These are phyloP conservation scores for Termitomyces sp. DNA, from an alignment of 768 basidiomycete species.

Conservation along the genomic window DNA sequence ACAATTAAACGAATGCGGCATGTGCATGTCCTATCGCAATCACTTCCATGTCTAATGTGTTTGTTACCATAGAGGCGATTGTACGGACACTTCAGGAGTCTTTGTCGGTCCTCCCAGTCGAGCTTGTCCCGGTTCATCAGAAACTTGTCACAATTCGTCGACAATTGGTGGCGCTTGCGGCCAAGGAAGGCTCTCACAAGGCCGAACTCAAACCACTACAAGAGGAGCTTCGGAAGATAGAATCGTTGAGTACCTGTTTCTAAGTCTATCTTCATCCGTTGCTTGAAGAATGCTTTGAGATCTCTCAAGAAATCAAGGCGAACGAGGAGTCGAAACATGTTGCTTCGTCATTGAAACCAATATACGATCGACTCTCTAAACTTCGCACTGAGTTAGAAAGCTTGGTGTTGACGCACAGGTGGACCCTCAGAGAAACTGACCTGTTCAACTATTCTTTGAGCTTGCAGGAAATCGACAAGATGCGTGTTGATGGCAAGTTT, in stretches of 20 bases:
- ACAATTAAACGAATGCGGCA: constrained; percentile 90
- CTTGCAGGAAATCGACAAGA: constrained; percentile 93
- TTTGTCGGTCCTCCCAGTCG: constrained; percentile 81
- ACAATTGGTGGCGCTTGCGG: constrained; percentile 83
- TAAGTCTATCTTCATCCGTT: constrained; percentile 37
- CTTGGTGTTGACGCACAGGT: constrained; percentile 91
- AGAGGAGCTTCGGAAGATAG: constrained; percentile 93
- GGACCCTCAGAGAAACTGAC: constrained; percentile 94
- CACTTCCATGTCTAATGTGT: neutral
- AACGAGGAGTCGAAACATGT: constrained; percentile 89
- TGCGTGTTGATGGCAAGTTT: constrained; percentile 97
- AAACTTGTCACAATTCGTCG: constrained; percentile 83
- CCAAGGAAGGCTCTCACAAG: constrained; percentile 82
- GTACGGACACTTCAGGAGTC: constrained; percentile 79
- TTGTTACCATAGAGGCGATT: constrained; percentile 58
- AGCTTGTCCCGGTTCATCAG: constrained; percentile 89
- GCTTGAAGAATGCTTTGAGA: constrained; percentile 95
- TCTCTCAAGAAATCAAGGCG: constrained; percentile 92
- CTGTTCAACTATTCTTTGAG: constrained; percentile 91
- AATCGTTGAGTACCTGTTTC: constrained; percentile 75
- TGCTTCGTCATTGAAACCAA: constrained; percentile 80
- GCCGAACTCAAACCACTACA: constrained; percentile 85
- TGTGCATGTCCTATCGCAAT: constrained; percentile 25
- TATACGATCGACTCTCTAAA: constrained; percentile 86
- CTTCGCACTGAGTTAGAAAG: constrained; percentile 88